phyloP scores from a whole-genome alignment of 2,329 filamentous ascomycete species.

The Aspergillus phoenicis region DNA sequence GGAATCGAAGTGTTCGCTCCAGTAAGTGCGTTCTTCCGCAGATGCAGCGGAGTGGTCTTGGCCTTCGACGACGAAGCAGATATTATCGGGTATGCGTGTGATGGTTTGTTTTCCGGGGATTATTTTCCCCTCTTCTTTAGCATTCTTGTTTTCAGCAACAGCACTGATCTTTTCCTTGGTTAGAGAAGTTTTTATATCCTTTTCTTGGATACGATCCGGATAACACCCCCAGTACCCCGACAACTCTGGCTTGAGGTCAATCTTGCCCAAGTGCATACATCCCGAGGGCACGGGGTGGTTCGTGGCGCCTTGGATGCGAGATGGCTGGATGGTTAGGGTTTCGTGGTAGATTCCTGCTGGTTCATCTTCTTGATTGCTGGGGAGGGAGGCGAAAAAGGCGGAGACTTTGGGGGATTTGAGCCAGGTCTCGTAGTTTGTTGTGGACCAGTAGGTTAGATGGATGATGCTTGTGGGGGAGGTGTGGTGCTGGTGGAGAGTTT shows the following conservation, averaged over 20 bases:
- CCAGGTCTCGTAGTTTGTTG: conserved; percentile 15
- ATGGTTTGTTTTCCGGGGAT: conserved; percentile 10
- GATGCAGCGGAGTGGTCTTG: conserved; percentile 20
- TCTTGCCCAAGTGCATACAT: conserved; percentile 11
- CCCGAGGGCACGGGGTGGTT: conserved; percentile 12
- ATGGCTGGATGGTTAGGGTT: conserved; percentile 13
- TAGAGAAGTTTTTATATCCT: background rate
- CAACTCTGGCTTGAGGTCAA: conserved; percentile 10
- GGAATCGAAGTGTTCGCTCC: conserved; percentile 18
- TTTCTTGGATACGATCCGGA: conserved; percentile 16
- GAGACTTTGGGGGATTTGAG: conserved; percentile 15
- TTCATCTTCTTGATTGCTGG: background rate
- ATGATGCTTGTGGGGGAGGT: conserved; percentile 25
- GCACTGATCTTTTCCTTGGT: background rate
- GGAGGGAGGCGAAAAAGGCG: conserved; percentile 18
- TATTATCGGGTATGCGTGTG: conserved; percentile 18
- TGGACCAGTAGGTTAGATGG: conserved; percentile 22
- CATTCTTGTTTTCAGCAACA: background rate
- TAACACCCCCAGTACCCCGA: conserved; percentile 25
- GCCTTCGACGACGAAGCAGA: conserved; percentile 23
- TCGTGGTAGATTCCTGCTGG: conserved; percentile 23
- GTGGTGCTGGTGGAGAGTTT: conserved; percentile 15
- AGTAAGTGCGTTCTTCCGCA: conserved; percentile 11
- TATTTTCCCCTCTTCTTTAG: background rate
- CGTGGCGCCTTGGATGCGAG: conserved; percentile 16